These are phyloP conservation scores for Fusarium tuaranense DNA, from an alignment of 2,329 filamentous ascomycete species.

Conservation along the genomic window DNA sequence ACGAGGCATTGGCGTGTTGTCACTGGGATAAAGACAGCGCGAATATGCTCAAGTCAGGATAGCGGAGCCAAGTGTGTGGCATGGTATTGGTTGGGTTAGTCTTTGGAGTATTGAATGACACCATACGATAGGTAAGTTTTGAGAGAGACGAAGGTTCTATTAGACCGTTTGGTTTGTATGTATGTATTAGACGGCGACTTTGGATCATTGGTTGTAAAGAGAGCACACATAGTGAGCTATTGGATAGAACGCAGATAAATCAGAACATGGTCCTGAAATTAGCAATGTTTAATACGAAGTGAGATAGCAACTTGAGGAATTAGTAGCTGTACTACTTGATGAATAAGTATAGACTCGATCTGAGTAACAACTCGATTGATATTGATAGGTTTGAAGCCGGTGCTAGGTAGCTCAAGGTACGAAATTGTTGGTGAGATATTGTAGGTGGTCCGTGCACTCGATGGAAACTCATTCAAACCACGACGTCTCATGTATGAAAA, in stretches of 20 bases:
- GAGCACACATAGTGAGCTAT: conserved; percentile 32
- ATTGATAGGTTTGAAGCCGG: not conserved
- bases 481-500: not conserved
- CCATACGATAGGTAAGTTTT: conserved; percentile 19
- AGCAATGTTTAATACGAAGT: not conserved
- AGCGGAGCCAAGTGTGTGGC: conserved; percentile 21
- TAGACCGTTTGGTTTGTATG: conserved; percentile 37
- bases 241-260: conserved; percentile 11
- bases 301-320: not conserved
- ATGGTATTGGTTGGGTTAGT: conserved; percentile 12
- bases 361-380: not conserved
- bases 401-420: not conserved
- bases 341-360: not conserved
- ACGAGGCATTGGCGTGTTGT: conserved; percentile 31
- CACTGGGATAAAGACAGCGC: conserved; percentile 29
- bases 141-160: conserved; percentile 26
- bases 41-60: conserved; percentile 15
- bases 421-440: not conserved
- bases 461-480: not conserved
- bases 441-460: conserved; percentile 29
- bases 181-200: conserved; percentile 27
- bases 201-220: conserved; percentile 18
- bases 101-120: conserved; percentile 20
- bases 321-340: not conserved
- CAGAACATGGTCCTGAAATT: not conserved